phyloP scores from a whole-genome alignment of 768 basidiomycete species.

The Termitomyces sp. region DNA sequence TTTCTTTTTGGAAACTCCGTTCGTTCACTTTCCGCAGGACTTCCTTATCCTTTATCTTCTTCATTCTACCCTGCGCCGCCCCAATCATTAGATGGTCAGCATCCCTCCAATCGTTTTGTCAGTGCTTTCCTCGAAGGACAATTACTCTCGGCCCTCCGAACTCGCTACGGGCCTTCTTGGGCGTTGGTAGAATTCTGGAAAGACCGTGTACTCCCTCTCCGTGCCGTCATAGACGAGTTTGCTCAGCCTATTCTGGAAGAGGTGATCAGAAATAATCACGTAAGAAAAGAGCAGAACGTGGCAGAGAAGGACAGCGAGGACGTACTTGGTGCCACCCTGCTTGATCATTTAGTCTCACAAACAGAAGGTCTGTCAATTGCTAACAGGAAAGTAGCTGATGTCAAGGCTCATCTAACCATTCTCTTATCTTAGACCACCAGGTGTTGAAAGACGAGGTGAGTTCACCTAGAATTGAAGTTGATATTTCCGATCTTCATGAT shows the following conservation, averaged over 20 bases:
- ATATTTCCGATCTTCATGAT: not conserved
- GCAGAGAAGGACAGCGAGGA: slow-evolving; percentile 17
- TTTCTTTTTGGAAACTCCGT: slow-evolving; percentile 54
- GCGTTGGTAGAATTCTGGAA: slow-evolving; percentile 49
- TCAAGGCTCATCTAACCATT: not conserved
- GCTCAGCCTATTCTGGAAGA: slow-evolving; percentile 50
- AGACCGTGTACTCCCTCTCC: slow-evolving; percentile 42
- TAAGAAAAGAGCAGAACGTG: slow-evolving; percentile 1
- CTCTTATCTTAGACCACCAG: slow-evolving; percentile 13
- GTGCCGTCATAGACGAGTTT: slow-evolving; percentile 46
- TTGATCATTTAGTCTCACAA: slow-evolving; percentile 51
- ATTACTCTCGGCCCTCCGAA: slow-evolving; percentile 32
- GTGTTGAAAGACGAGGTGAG: slow-evolving; percentile 21
- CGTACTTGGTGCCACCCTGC: slow-evolving; percentile 31
- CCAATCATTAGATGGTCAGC: slow-evolving; percentile 14
- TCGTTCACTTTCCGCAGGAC: slow-evolving; percentile 39
- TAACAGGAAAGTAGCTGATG: not conserved
- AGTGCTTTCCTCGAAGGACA: slow-evolving; percentile 51
- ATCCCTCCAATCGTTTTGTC: slow-evolving; percentile 39
- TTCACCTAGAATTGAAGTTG: no score
- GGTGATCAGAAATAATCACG: slow-evolving; percentile 38
- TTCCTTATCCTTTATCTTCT: slow-evolving; percentile 43
- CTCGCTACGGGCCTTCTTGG: slow-evolving; percentile 43
- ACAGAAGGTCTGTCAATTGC: slow-evolving; percentile 42
- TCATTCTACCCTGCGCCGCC: slow-evolving; percentile 12